Evolutionary conservation across 225 moss, liverwort and hornwort genomes (phyloP).

Genomic region (Pleurozium schreberi): DNA sequence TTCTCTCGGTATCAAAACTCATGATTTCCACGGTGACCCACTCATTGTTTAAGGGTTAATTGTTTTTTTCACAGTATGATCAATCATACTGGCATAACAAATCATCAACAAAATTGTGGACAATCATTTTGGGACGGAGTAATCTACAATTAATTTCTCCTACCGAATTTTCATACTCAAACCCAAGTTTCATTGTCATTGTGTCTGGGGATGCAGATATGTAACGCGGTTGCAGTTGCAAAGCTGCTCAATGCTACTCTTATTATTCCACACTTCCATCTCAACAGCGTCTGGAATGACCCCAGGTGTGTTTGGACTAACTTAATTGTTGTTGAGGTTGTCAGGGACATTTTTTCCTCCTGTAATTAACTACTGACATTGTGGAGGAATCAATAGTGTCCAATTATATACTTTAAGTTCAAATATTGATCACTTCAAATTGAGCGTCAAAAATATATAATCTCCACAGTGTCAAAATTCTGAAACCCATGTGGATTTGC

Average conservation of each 20-base stretch:
- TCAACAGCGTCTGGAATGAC: constrained; percentile 97
- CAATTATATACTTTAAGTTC: no score
- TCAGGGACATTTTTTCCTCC: background rate
- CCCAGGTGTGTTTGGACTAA: constrained; percentile 54
- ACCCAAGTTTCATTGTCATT: background rate
- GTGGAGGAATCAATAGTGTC: background rate
- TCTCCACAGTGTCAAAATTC: background rate
- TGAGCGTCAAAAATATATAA: background rate
- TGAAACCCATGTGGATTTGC: background rate
- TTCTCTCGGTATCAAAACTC: no score
- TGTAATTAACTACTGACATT: background rate
- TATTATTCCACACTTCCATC: constrained; percentile 81
- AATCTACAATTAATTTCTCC: background rate
- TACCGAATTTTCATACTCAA: background rate
- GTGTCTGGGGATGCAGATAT: constrained; percentile 52
- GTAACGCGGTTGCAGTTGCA: constrained; percentile 94
- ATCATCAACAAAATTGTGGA: no score
- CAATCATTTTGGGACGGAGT: no score
- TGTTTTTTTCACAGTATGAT: no score
- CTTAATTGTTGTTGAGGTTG: background rate
- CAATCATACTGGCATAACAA: no score
- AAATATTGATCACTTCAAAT: background rate
- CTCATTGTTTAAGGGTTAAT: no score
- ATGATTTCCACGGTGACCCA: no score
- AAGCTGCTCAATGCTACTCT: constrained; percentile 85